Evolutionary conservation across 352 stramenopile species (phyloP).

Genomic region (Globisporangium spiculum): DNA sequence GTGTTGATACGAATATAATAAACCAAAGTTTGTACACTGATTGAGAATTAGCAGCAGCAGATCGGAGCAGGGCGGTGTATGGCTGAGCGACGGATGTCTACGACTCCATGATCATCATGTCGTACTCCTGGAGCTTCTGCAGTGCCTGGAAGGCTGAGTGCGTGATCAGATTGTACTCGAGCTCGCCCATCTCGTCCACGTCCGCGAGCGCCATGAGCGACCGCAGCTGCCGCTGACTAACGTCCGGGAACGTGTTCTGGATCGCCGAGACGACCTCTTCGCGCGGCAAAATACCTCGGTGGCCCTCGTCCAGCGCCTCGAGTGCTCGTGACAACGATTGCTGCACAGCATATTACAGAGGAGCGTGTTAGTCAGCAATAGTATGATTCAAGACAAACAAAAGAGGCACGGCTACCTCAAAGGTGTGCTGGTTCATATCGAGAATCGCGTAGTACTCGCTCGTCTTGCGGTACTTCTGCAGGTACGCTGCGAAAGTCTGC

Average conservation of each 20-base stretch:
- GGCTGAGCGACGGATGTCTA: constrained; percentile 18
- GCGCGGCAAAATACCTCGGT: constrained; percentile 47
- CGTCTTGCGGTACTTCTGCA: constrained; percentile 67
- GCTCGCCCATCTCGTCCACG: constrained; percentile 61
- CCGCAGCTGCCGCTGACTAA: constrained; percentile 57
- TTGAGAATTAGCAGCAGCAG: not conserved
- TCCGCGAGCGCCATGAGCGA: constrained; percentile 65
- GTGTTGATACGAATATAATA: constrained; percentile 8
- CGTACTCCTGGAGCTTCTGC: constrained; percentile 83
- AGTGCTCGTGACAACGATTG: constrained; percentile 58
- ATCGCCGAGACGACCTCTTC: constrained; percentile 57
- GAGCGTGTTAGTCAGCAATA: not conserved
- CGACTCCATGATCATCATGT: constrained; percentile 72
- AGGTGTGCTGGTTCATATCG: constrained; percentile 77
- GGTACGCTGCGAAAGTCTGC: constrained; percentile 47
- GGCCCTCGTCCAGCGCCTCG: constrained; percentile 63
- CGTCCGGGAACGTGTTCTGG: constrained; percentile 59
- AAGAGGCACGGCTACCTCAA: constrained; percentile 35
- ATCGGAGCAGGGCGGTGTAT: not conserved
- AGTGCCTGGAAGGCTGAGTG: constrained; percentile 72
- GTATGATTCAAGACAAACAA: not conserved
- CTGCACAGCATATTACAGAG: constrained; percentile 15
- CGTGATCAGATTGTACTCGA: constrained; percentile 67
- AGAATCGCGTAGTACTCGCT: constrained; percentile 77
- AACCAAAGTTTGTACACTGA: constrained; percentile 16